Percentiles rank a stretch among this genome's conserved stretches.
Evolutionary conservation across 495 filamentous ascomycete genomes (phyloP).

Genomic region (Podospora appendiculata): DNA sequence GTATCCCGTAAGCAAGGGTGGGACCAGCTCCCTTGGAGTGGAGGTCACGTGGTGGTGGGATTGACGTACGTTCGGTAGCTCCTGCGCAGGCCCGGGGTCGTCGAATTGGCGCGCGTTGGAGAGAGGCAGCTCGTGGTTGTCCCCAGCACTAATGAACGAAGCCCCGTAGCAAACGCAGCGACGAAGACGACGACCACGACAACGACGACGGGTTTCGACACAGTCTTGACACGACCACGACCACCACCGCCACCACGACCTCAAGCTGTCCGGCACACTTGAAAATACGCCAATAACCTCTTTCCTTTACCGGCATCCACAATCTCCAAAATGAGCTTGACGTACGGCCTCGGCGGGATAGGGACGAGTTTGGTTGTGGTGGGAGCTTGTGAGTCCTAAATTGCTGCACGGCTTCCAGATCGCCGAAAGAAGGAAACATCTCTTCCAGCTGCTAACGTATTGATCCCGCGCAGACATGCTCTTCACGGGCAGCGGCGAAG

Average conservation of each 20-base stretch:
- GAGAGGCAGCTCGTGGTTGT: neutral
- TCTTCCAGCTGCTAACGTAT: conserved; percentile 22
- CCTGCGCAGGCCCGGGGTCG: neutral
- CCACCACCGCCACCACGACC: neutral
- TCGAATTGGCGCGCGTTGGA: conserved; percentile 3
- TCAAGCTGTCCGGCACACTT: neutral
- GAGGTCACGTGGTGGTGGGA: neutral
- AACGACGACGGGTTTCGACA: neutral
- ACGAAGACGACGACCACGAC: neutral
- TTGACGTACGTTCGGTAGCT: neutral
- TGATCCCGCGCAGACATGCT: conserved; percentile 70
- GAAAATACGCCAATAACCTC: neutral
- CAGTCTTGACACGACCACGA: neutral
- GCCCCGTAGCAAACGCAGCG: too few relatives aligned
- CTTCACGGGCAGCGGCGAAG: conserved; percentile 90
- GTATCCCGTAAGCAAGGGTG: too few relatives aligned
- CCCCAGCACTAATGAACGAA: too few relatives aligned
- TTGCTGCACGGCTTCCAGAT: neutral
- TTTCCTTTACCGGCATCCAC: too few relatives aligned
- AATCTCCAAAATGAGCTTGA: conserved; percentile 41
- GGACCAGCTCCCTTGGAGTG: too few relatives aligned
- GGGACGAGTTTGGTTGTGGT: conserved; percentile 69
- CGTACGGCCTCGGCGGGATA: conserved; percentile 63
- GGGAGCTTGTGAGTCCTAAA: conserved; percentile 64
- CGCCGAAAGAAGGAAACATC: too few relatives aligned